Base-by-base conservation (phyloP, 176 grass and related monocot species). In the Oryza meridionalis region DNA sequence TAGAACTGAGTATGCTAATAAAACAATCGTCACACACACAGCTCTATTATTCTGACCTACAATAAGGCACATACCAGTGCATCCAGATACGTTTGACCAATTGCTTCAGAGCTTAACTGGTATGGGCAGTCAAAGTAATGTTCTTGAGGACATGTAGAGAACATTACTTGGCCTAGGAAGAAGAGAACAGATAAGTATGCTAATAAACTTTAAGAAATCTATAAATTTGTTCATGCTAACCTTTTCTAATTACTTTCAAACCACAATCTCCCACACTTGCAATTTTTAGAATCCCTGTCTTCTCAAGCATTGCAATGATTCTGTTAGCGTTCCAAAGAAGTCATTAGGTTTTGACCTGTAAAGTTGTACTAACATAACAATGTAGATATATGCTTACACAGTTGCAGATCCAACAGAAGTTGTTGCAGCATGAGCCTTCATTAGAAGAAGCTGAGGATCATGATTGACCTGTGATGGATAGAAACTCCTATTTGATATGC, bases 81-180 rank as follows among this genome's bases (percentile, higher is more conserved):
- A 88, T 98, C 96, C 79, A 83, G 73, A 78, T 93, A 95, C 59
- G 96, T 98, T 90, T 98, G 93, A 73, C 87, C 85, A 77, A 19
- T 67, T 85, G 79, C 65, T 80, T 98, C 89, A 1, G 96, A 98
- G 77, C 96, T 98, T 91, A 98, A 76, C 77, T 98, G 96, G 42
- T 95, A 95, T 49, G 93, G 96, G 81, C 96, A 98, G 62, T 98
- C 93, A 50, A 98, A 98, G 83, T 90, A 98, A 88, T 98, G 96
- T 86, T 98, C 96, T 92, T 95, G 96, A 40, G 92, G 91, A 63
- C 38, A 90, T 49, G 88, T 93, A 72, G 93, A 85, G 73, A 95
- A 95, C 77, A 98, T 86, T 51, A 98, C 73, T 88, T 93, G 91
- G 5, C 89, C 96, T 98, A 82, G 74, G 37, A 64, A 77, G 8